Percentiles rank a stretch among this genome's conserved stretches.
Conservation (phyloP, 768 basidiomycete genomes). For the Termitomyces heimii region DNA sequence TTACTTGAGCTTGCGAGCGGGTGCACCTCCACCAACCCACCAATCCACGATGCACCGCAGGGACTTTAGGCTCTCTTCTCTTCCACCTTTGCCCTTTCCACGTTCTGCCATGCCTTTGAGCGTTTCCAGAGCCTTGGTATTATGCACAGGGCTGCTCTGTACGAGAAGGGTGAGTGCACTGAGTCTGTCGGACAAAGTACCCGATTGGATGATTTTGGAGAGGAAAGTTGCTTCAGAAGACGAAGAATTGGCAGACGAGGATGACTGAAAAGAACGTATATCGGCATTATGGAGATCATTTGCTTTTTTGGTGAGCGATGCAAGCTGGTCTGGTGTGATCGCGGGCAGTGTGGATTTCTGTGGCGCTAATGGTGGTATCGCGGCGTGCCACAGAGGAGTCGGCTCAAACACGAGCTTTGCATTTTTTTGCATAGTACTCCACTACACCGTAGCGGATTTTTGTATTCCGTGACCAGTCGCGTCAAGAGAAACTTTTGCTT, state of each 20-base stretch:
- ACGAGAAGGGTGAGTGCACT: conserved; percentile 88
- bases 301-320: conserved; percentile 41
- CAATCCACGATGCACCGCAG: conserved; percentile 91
- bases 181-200: conserved; percentile 88
- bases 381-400: conserved; percentile 50
- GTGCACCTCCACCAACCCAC: conserved; percentile 95
- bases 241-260: conserved; percentile 50
- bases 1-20: conserved; percentile 79
- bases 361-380: conserved; percentile 33
- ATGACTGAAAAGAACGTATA: conserved; percentile 40
- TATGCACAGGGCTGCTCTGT: conserved; percentile 83
- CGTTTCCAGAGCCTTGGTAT: conserved; percentile 71
- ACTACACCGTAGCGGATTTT: background rate
- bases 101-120: conserved; percentile 72
- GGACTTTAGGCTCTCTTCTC: conserved; percentile 92
- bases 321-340: conserved; percentile 37
- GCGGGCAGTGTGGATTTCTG: conserved; percentile 20
- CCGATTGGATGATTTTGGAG: conserved; percentile 76
- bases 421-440: background rate
- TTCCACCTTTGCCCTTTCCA: conserved; percentile 77
- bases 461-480: background rate
- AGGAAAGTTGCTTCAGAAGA: conserved; percentile 79
- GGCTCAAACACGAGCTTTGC: conserved; percentile 28
- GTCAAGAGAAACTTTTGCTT: background rate
- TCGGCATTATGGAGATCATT: conserved; percentile 39